Conservation (phyloP, 2,329 filamentous ascomycete species). For the Pseudogymnoascus sp. region DNA sequence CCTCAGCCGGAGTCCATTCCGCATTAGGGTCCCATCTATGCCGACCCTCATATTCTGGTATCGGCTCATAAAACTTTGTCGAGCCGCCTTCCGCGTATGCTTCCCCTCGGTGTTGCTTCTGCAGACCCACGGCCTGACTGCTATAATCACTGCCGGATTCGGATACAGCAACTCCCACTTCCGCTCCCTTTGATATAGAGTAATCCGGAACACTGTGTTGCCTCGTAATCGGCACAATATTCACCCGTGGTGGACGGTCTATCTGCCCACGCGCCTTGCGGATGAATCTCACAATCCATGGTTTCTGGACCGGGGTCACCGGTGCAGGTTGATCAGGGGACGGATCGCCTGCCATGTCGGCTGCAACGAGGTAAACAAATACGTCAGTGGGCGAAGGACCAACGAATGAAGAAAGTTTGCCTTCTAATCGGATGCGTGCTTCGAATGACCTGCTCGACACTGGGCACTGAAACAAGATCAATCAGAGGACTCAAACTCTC, state of each 20-base stretch:
- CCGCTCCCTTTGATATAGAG: background rate
- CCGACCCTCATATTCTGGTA: conserved; percentile 20
- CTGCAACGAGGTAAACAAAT: background rate
- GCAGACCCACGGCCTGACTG: background rate
- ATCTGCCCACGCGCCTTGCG: conserved; percentile 11
- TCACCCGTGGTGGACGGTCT: conserved; percentile 2
- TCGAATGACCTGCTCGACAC: background rate
- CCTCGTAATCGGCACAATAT: background rate
- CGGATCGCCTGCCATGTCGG: background rate
- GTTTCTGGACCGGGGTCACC: background rate
- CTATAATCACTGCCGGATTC: background rate
- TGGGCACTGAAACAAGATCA: background rate
- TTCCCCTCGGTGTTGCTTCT: background rate
- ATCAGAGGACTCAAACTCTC: background rate
- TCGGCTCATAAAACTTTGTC: conserved; percentile 21
- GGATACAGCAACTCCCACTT: background rate
- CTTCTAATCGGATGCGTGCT: background rate
- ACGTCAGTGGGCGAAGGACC: background rate
- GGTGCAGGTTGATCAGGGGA: background rate
- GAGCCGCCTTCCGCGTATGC: background rate
- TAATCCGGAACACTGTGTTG: background rate
- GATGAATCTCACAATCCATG: background rate
- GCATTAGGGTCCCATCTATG: conserved; percentile 23
- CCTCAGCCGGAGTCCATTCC: conserved; percentile 24
- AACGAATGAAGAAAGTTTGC: background rate